Conservation (phyloP, 2,329 filamentous ascomycete genomes). For the Elsinoe perseae region DNA sequence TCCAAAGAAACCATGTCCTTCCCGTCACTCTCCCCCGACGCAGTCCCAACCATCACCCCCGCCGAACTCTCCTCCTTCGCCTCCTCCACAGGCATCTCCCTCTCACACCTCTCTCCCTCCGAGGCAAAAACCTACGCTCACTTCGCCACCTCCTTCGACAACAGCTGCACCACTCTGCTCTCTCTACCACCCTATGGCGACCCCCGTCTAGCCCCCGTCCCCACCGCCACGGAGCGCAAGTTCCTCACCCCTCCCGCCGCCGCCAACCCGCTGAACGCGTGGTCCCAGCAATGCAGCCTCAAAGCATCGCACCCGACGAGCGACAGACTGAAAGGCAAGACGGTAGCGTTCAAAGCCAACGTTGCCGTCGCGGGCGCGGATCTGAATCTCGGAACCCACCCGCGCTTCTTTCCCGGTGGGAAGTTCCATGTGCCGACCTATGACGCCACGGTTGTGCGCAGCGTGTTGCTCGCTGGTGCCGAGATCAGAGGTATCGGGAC, state of each 20-base stretch:
- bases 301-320: constrained; percentile 24
- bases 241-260: constrained; percentile 6
- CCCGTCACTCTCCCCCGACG: constrained; percentile 24
- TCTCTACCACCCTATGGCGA: constrained; percentile 33
- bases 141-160: constrained; percentile 27
- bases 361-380: constrained; percentile 40
- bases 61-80: constrained; percentile 23
- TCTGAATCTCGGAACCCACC: constrained; percentile 37
- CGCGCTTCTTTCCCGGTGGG: constrained; percentile 33
- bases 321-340: constrained; percentile 25
- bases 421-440: constrained; percentile 31
- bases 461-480: constrained; percentile 37
- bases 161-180: constrained; percentile 25
- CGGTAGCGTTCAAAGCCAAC: constrained; percentile 43
- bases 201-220: constrained; percentile 27
- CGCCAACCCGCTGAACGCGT: constrained; percentile 39
- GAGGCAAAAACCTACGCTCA: constrained; percentile 1
- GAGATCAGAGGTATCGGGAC: constrained; percentile 39
- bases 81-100: constrained; percentile 22
- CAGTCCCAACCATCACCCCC: constrained; percentile 23
- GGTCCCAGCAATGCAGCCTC: constrained; percentile 34
- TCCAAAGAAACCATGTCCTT: constrained; percentile 23
- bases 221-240: constrained; percentile 16
- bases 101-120: constrained; percentile 20
- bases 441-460: constrained; percentile 40